Evolutionary conservation across 208 protist species (phyloP).

Genomic region (Leishmania turanica): DNA sequence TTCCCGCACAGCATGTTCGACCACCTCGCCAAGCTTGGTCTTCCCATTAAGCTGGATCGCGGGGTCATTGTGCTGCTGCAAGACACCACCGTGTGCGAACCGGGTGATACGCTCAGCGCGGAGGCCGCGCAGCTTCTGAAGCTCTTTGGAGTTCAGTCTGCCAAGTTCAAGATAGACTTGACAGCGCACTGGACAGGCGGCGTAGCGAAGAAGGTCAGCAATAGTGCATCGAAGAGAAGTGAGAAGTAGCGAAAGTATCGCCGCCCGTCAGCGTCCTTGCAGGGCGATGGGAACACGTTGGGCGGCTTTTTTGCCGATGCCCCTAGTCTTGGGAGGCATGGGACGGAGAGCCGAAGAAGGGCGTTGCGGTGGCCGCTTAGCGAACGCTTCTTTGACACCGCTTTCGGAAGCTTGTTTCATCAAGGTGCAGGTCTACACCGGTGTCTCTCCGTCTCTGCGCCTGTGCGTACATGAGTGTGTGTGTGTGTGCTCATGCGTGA

Average conservation of each 20-base stretch:
- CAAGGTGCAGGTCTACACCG: neutral
- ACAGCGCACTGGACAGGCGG: conserved; percentile 90
- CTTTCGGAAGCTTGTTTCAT: neutral
- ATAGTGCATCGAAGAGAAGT: neutral
- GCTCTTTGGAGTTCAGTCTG: conserved; percentile 82
- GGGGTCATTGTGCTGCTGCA: conserved; percentile 90
- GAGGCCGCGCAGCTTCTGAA: conserved; percentile 92
- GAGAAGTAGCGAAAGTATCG: neutral
- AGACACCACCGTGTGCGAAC: conserved; percentile 90
- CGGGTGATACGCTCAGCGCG: conserved; percentile 87
- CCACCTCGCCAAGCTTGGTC: conserved; percentile 90
- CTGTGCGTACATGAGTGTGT: neutral
- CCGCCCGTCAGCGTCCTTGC: neutral
- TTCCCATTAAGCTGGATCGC: conserved; percentile 91
- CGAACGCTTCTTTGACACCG: neutral
- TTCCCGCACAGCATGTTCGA: conserved; percentile 95
- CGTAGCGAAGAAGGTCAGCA: conserved; percentile 73
- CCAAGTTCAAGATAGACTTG: conserved; percentile 84
- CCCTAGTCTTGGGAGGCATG: neutral
- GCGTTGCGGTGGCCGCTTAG: neutral
- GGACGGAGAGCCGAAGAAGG: neutral
- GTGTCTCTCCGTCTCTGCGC: neutral
- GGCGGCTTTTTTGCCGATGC: neutral
- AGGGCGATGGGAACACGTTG: neutral
- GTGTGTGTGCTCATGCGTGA: neutral